phyloP scores from a whole-genome alignment of 768 basidiomycete genomes.

The Lentinula lateritia region DNA sequence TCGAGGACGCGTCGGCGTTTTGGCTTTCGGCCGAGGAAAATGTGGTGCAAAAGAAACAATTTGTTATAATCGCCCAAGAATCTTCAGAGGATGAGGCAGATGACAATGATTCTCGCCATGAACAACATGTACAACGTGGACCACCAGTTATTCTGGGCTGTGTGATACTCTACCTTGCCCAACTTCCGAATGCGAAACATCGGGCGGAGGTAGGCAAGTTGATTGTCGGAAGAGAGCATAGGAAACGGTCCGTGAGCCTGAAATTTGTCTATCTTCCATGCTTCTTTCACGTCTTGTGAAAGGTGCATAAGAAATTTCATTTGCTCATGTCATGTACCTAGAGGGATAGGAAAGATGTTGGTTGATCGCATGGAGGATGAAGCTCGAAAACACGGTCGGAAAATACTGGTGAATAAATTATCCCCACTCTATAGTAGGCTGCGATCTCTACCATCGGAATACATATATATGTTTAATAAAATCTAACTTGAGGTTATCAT shows the following conservation, averaged over 20 bases:
- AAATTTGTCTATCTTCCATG: not conserved
- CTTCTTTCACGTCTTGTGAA: not conserved
- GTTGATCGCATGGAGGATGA: not conserved
- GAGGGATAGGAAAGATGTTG: not conserved
- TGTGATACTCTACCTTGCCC: not conserved
- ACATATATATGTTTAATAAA: not conserved
- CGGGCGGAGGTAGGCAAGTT: not conserved
- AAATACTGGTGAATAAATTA: not conserved
- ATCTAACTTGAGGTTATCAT: not conserved
- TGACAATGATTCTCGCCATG: too few relatives aligned
- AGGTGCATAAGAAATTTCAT: not conserved
- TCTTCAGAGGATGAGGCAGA: not conserved
- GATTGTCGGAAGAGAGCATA: not conserved
- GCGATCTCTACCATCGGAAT: too few relatives aligned
- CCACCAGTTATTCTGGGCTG: not conserved
- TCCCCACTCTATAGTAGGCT: not conserved
- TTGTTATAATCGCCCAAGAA: not conserved
- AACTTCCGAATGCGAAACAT: not conserved
- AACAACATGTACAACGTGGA: too few relatives aligned
- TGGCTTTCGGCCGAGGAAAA: not conserved
- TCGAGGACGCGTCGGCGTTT: not conserved
- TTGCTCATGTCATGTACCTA: not conserved
- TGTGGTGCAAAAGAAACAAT: not conserved
- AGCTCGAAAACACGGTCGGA: not conserved
- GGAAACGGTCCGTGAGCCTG: not conserved